phyloP scores from a whole-genome alignment of 176 grass and related monocot genomes.

The Ananas comosus region DNA sequence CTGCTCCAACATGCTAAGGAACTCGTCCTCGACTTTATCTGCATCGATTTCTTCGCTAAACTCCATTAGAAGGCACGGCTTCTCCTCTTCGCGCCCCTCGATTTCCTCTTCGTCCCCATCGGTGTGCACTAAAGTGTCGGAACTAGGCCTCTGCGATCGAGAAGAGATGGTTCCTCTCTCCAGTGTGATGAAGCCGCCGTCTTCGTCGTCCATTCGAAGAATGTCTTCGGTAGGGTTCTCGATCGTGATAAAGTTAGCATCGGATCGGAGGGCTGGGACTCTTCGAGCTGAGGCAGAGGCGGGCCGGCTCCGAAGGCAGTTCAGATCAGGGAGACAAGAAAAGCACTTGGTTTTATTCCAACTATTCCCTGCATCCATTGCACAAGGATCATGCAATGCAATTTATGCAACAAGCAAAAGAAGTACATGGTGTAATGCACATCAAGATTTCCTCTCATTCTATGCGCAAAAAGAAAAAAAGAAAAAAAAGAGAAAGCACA shows the following conservation, averaged over 20 bases:
- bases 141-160: slow-evolving; percentile 18
- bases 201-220: slow-evolving; percentile 40
- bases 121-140: slow-evolving; percentile 27
- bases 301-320: slow-evolving; percentile 48
- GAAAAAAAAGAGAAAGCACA: too few species aligned
- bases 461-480: too few species aligned
- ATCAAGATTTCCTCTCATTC: too few species aligned
- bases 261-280: slow-evolving; percentile 27
- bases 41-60: slow-evolving; percentile 48
- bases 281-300: slow-evolving; percentile 21
- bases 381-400: not conserved
- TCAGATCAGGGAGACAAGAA: slow-evolving; percentile 67
- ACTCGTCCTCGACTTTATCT: slow-evolving; percentile 80
- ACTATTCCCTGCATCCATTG: slow-evolving; percentile 21
- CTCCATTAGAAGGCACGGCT: slow-evolving; percentile 66
- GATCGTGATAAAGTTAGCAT: slow-evolving; percentile 78
- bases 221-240: slow-evolving; percentile 53
- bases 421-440: too few species aligned
- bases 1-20: slow-evolving; percentile 70
- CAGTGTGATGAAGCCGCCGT: slow-evolving; percentile 85
- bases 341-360: slow-evolving; percentile 54
- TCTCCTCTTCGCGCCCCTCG: slow-evolving; percentile 48
- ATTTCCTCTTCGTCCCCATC: slow-evolving; percentile 23
- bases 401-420: not conserved
- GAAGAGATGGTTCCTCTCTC: slow-evolving; percentile 62